These are phyloP conservation scores for Pseudotsuga menziesii DNA, from an alignment of 75 land plant genomes.

Conservation along the genomic window DNA sequence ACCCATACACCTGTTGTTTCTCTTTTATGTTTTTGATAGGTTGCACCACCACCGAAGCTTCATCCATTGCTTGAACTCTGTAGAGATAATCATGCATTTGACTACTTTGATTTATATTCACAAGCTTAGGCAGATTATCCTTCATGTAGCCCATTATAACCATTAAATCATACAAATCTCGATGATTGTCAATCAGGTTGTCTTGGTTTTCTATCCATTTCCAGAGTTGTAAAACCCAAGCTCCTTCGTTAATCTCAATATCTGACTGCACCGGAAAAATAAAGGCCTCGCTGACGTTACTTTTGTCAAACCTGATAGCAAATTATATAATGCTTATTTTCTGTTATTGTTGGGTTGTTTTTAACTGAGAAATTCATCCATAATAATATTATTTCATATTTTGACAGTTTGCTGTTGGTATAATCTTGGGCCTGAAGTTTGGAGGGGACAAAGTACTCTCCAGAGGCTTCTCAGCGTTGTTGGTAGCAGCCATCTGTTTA, in stretches of 20 bases:
- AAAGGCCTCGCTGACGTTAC: not conserved
- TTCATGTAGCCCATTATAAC: too few relatives aligned
- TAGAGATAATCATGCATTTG: too few relatives aligned
- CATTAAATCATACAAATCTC: too few relatives aligned
- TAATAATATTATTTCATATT: not conserved
- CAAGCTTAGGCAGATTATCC: too few relatives aligned
- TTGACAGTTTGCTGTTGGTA: slow-evolving; percentile 42
- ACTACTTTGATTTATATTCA: too few relatives aligned
- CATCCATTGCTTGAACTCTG: too few relatives aligned
- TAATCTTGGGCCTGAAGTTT: slow-evolving; percentile 59
- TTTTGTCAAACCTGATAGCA: not conserved
- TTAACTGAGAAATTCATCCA: not conserved
- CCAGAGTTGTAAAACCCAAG: not conserved
- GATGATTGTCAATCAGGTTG: too few relatives aligned
- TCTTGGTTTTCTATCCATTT: too few relatives aligned
- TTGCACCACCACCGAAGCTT: too few relatives aligned
- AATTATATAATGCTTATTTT: not conserved
- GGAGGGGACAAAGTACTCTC: slow-evolving; percentile 32
- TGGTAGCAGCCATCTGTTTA: slow-evolving; percentile 55
- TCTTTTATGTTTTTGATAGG: too few relatives aligned
- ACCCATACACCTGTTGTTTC: too few relatives aligned
- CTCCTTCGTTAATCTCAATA: not conserved
- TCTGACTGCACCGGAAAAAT: not conserved
- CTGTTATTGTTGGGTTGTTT: not conserved
- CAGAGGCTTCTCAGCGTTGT: slow-evolving; percentile 33